Base-by-base conservation (phyloP, 2,329 filamentous ascomycete species). In the Madurella mycetomatis region DNA sequence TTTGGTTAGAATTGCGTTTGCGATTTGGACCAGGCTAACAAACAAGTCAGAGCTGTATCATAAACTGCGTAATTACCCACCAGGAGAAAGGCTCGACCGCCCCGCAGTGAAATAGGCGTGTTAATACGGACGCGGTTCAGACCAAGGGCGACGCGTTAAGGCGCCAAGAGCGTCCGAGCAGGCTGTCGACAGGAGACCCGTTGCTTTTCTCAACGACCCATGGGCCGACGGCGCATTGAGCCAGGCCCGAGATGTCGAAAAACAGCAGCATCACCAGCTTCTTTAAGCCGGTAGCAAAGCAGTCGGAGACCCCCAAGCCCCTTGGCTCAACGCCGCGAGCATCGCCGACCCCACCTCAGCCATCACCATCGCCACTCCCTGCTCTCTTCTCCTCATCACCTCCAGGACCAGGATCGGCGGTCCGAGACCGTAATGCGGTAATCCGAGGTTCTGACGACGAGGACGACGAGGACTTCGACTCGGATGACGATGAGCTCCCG, bases 391-490 rank as follows among this genome's bases (percentile, higher is more conserved):
- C 63, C 42, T 57, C 59, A 56, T 18, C 60, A 47, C 58, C 60
- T 40, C 58, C 65, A 4, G 51, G 60, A 32, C 65, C 48, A 45
- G 61, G 42, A 65, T 64, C 48, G 40, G 60, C 55, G 58, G 47
- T 53, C 9, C 60, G 71, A 47, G 72, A 76, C 55, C 73, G 82
- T 67, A 74, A 82, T 62, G 70, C 82, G 12, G 72, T 86, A 52
- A 87, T 92, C 41, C 78, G 77, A 44, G 85, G 82, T 51, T 91
- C 88, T 0, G 88, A 92, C 64, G 86, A 87, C 9, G 86, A 88
- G n/a, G 80, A 80, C 16, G 79, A 78, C 16, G 80, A 82, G 25
- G 79, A 81, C 47, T 86, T 85, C 0, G 73, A 80, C 54, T 74
- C 71, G 1, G 64, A 83, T 17, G 78, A 79, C 55, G 76, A 79